Evolutionary conservation across 1,139 yeast species (phyloP), one percentile per base, ranked within the genome.

Genomic region (Suhomyces panamericanus): DNA sequence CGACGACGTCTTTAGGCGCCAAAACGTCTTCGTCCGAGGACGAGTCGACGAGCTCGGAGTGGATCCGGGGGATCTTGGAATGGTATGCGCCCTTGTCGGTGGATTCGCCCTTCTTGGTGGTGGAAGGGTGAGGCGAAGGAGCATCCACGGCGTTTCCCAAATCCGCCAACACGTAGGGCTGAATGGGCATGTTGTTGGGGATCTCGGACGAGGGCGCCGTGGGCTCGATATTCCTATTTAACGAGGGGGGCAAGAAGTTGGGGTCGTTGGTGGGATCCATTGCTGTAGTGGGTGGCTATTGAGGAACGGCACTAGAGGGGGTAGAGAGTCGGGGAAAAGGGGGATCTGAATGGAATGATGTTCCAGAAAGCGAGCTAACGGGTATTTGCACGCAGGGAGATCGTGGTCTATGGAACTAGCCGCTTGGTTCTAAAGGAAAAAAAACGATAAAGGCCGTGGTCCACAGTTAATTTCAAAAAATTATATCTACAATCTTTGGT

Each of bases 181-280:
- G 75, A 47, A 88, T 87, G 2, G 96, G 96, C 42, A 80, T 80
- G 44, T 83, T 80, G 49, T 78, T 75, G 1, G 96, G 96, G 55
- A 89, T 89, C 50, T 79, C 73, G 3, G 84, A 82, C 12, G 83
- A 75, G 3, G 88, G 86, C 4, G 88, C 87, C 5, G 90, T 80
- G 7, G 93, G 91, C 56, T 78, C 80, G 32, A 81, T 69, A 51
- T 73, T 66, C 38, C 78, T 80, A 47, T 81, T 77, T 38, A 78
- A 73, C 11, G 87, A 80, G 3, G 90, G 88, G 8, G 91, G 90
- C 40, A 80, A 77, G 62, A 85, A 86, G 61, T 85, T 80, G 27
- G 93, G 91, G 55, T 85, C 93, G 66, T 81, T 78, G 6, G 87
- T 84, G 27, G 95, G 95, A 60, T 86, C 95, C 95, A 86, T 85